Conservation (phyloP, 208 protist species). For the Angomonas ambiguus region DNA sequence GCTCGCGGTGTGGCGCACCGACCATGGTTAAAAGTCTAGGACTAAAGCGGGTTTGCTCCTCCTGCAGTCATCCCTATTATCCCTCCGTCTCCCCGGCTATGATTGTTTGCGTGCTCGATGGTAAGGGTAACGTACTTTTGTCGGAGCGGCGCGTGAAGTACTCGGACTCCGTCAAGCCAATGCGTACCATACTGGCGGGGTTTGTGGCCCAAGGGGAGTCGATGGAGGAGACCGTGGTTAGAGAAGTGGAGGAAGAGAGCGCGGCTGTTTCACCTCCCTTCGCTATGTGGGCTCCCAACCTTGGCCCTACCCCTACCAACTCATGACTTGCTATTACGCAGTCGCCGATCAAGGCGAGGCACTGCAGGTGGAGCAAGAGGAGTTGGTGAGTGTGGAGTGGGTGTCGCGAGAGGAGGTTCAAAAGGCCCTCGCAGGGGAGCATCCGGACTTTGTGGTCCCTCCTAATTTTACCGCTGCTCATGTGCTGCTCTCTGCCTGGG, state of each 20-base stretch:
- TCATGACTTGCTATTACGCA: conserved; percentile 64
- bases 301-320: conserved; percentile 35
- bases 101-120: conserved; percentile 50
- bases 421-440: conserved; percentile 22
- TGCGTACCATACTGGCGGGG: conserved; percentile 44
- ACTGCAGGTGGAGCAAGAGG: conserved; percentile 26
- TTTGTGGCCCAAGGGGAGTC: conserved; percentile 47
- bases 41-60: conserved; percentile 17
- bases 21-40: conserved; percentile 17
- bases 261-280: conserved; percentile 29
- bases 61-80: conserved; percentile 28
- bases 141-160: conserved; percentile 24
- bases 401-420: conserved; percentile 44
- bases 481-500: conserved; percentile 35
- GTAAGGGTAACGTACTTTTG: conserved; percentile 39
- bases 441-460: conserved; percentile 26
- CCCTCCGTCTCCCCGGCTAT: conserved; percentile 40
- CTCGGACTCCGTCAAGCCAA: not conserved
- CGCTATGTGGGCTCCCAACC: conserved; percentile 56
- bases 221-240: conserved; percentile 41
- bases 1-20: conserved; percentile 26
- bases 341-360: conserved; percentile 17
- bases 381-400: conserved; percentile 46
- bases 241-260: conserved; percentile 61
- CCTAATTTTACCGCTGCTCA: conserved; percentile 33